Percentiles rank a stretch among this genome's conserved stretches.
Conservation (phyloP, 225 moss, liverwort and hornwort genomes). For the Sphagnum contortum region DNA sequence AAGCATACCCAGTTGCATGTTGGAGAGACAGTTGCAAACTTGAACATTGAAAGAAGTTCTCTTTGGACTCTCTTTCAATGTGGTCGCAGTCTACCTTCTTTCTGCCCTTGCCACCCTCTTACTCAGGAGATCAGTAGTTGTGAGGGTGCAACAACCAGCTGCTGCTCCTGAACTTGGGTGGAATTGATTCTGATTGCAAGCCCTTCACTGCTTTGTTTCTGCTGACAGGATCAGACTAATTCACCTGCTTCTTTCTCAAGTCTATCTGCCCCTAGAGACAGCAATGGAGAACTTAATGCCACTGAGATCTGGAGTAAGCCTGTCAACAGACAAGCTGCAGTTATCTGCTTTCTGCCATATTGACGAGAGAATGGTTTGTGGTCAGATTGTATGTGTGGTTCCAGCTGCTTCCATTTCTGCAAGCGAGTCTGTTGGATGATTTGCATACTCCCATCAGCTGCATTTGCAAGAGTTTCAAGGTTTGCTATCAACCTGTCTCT, state of each 20-base stretch:
- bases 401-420: constrained; percentile 77
- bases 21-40: no score
- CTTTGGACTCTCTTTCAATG: no score
- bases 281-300: constrained; percentile 67
- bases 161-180: no score
- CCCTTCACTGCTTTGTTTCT: constrained; percentile 88
- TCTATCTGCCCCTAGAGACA: constrained; percentile 61
- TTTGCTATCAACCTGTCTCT: constrained; percentile 36
- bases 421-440: constrained; percentile 39
- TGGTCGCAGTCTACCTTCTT: no score
- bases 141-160: no score
- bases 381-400: constrained; percentile 70
- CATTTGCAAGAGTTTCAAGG: constrained; percentile 27
- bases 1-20: no score
- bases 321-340: constrained; percentile 45
- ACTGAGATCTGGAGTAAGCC: constrained; percentile 66
- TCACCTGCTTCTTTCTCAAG: constrained; percentile 31
- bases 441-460: constrained; percentile 41
- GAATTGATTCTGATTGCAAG: constrained; percentile 24
- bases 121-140: no score
- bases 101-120: no score
- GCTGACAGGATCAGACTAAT: neutral
- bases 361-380: constrained; percentile 42
- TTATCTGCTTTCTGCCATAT: constrained; percentile 56
- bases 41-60: no score